Evolutionary conservation across 106 monocot genomes (phyloP).

Genomic region (Dioscorea zingiberensis): DNA sequence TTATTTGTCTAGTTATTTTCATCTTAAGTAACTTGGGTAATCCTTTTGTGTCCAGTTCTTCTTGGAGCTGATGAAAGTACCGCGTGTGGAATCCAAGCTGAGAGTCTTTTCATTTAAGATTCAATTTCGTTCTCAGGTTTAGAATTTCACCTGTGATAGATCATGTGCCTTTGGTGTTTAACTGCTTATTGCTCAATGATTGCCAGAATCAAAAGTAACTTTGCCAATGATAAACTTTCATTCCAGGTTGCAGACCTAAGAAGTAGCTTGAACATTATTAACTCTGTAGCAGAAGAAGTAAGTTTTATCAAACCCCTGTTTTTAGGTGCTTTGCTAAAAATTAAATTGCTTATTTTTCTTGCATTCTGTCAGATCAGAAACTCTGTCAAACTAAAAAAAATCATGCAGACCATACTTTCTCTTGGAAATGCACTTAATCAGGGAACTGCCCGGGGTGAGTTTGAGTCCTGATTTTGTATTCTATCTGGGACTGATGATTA

Average conservation of each 20-base stretch:
- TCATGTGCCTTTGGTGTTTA: too few species aligned
- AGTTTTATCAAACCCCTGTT: not conserved
- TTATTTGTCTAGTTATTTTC: too few species aligned
- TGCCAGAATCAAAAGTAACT: too few species aligned
- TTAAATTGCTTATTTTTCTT: too few species aligned
- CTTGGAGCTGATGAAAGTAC: conserved; percentile 91
- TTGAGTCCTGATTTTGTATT: not conserved
- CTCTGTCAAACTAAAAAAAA: conserved; percentile 83
- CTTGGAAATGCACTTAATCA: conserved; percentile 95
- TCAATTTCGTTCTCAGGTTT: conserved; percentile 80
- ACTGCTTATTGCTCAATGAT: too few species aligned
- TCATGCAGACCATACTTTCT: conserved; percentile 97
- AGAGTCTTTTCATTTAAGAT: conserved; percentile 91
- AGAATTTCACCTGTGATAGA: not conserved
- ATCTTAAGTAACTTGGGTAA: too few species aligned
- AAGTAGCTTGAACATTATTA: conserved; percentile 60
- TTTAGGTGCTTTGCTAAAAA: too few species aligned
- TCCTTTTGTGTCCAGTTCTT: conserved; percentile 50
- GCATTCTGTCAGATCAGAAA: conserved; percentile 51
- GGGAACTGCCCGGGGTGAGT: conserved; percentile 87
- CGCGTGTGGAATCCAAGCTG: conserved; percentile 87
- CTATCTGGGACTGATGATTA: too few species aligned
- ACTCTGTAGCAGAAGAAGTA: conserved; percentile 71
- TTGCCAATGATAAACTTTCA: not conserved
- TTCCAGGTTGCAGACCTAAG: conserved; percentile 71